phyloP scores from a whole-genome alignment of 257 asterid species.

The Craterostigma plantagineum region DNA sequence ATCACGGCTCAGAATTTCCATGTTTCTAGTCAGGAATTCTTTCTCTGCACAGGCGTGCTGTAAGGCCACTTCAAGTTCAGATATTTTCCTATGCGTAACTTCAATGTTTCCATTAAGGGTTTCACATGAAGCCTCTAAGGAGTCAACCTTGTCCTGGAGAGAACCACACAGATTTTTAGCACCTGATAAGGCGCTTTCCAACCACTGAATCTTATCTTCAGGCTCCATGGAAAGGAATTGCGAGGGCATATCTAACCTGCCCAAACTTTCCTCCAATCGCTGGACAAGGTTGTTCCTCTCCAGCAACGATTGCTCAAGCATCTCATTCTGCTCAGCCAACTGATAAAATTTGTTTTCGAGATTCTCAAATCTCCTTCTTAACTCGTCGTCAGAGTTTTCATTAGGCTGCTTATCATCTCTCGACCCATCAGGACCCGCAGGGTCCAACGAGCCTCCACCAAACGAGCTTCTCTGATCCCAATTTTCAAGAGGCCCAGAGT shows the following conservation, averaged over 20 bases:
- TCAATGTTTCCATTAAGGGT: constrained; percentile 45
- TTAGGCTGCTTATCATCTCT: constrained; percentile 39
- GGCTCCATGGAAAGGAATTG: constrained; percentile 74
- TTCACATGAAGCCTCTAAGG: constrained; percentile 36
- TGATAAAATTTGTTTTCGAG: constrained; percentile 71
- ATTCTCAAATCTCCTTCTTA: constrained; percentile 62
- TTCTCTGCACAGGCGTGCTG: constrained; percentile 42
- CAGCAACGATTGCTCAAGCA: constrained; percentile 94
- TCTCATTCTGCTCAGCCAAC: constrained; percentile 94
- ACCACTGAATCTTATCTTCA: constrained; percentile 74
- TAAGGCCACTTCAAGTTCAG: constrained; percentile 44
- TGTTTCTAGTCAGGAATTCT: constrained; percentile 35
- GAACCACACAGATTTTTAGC: constrained; percentile 45
- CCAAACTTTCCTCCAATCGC: constrained; percentile 76
- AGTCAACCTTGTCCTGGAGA: constrained; percentile 63
- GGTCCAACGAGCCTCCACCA: constrained; percentile 48
- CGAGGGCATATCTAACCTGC: constrained; percentile 58
- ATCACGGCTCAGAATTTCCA: constrained; percentile 37
- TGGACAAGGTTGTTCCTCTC: constrained; percentile 82
- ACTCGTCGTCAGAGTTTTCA: constrained; percentile 40
- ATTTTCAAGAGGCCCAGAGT: constrained; percentile 30
- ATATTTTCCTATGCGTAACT: constrained; percentile 35
- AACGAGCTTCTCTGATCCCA: constrained; percentile 53
- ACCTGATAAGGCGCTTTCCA: constrained; percentile 48
- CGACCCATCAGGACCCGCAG: constrained; percentile 41